Evolutionary conservation across 352 stramenopile species (phyloP).

Genomic region (Phytophthora sp.): DNA sequence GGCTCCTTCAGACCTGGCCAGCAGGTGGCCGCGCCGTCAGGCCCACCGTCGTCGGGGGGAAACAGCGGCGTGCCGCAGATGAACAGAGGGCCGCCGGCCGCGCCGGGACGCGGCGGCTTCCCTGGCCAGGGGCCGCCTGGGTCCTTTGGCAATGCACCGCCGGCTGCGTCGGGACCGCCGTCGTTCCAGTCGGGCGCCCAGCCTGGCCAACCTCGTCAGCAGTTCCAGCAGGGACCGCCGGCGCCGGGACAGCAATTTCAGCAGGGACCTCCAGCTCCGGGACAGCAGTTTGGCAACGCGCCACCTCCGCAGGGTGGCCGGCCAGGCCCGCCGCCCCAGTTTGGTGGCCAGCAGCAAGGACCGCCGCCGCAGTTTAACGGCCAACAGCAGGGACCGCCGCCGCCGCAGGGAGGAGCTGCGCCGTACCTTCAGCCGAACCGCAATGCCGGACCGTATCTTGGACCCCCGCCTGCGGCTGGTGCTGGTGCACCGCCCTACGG

Average conservation of each 20-base stretch:
- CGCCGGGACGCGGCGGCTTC: conserved; percentile 17
- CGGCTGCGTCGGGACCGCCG: conserved; percentile 10
- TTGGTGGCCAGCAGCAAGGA: conserved; percentile 15
- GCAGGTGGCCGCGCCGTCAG: no score
- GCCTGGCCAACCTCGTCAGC: no score
- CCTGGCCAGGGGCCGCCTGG: conserved; percentile 19
- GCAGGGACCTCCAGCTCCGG: conserved; percentile 20
- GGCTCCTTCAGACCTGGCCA: no score
- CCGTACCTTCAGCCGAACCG: conserved; percentile 42
- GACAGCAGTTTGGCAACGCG: conserved; percentile 20
- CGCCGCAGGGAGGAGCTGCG: conserved; percentile 28
- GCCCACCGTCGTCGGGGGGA: conserved; percentile 45
- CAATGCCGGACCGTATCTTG: conserved; percentile 39
- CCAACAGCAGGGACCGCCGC: conserved; percentile 27
- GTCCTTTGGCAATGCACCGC: conserved; percentile 18
- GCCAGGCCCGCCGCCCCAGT: conserved; percentile 3
- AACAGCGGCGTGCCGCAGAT: conserved; percentile 37
- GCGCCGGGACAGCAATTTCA: conserved; percentile 29
- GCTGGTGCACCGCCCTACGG: conserved; percentile 27
- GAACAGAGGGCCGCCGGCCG: conserved; percentile 35
- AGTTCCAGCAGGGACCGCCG: conserved; percentile 10
- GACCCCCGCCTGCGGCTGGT: conserved; percentile 14
- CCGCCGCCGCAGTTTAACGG: conserved; percentile 25
- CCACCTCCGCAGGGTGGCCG: conserved; percentile 17
- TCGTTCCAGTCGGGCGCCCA: conserved; percentile 26